phyloP scores from a whole-genome alignment of 1,139 yeast species.

The Saccharomyces uvarum region DNA sequence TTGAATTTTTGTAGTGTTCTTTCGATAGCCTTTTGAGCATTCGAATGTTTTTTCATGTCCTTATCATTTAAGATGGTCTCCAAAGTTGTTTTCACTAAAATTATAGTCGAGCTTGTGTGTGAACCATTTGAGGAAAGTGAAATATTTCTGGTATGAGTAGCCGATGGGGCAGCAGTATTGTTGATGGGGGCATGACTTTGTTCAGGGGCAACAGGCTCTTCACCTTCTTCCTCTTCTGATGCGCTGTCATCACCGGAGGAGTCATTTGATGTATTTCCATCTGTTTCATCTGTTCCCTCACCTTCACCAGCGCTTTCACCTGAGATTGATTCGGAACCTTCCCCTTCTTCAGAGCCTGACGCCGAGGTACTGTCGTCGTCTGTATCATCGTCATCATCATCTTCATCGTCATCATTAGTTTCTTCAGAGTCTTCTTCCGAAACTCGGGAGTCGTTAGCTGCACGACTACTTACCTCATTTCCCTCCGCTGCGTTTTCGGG shows the following conservation, averaged over 20 bases:
- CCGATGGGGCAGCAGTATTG: background rate
- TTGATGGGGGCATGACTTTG: background rate
- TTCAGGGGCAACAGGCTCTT: background rate
- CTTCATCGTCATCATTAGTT: background rate
- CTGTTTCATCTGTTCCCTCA: background rate
- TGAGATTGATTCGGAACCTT: background rate
- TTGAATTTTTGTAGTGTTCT: constrained; percentile 21
- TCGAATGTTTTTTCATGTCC: constrained; percentile 27
- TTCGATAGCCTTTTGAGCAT: constrained; percentile 25
- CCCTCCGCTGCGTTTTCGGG: background rate
- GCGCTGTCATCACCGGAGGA: constrained; percentile 1
- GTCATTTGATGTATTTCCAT: background rate
- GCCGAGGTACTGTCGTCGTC: background rate
- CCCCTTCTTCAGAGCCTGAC: background rate
- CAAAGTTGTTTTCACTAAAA: constrained; percentile 26
- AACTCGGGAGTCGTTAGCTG: background rate
- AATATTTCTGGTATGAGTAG: constrained; percentile 13
- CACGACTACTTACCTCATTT: background rate
- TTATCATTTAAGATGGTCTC: constrained; percentile 25
- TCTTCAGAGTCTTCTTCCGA: background rate
- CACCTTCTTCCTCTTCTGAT: constrained; percentile 1
- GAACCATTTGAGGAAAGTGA: constrained; percentile 13
- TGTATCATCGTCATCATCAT: constrained; percentile 2
- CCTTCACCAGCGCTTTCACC: background rate
- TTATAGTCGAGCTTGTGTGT: constrained; percentile 22